Conservation (phyloP, 768 basidiomycete genomes). For the Phlegmacium glaucopus region DNA sequence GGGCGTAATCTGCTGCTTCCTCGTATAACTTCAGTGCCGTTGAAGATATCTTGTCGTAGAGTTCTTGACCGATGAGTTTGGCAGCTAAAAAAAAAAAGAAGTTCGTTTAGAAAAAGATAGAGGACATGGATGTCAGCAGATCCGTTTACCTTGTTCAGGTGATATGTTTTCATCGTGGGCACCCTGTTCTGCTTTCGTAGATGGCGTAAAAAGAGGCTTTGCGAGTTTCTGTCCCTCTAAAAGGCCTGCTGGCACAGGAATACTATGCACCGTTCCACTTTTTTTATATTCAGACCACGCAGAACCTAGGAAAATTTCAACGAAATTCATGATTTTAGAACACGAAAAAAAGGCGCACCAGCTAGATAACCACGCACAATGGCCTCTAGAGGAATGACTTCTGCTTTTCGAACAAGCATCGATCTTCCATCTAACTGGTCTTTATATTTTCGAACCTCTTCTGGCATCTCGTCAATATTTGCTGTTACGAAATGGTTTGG, state of each 20-base stretch:
- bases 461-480: slow-evolving; percentile 78
- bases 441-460: slow-evolving; percentile 68
- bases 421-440: slow-evolving; percentile 77
- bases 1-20: slow-evolving; percentile 72
- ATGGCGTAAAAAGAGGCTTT: slow-evolving; percentile 89
- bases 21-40: slow-evolving; percentile 65
- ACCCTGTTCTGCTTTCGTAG: slow-evolving; percentile 94
- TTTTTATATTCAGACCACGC: slow-evolving; percentile 95
- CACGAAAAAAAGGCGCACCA: slow-evolving; percentile 42
- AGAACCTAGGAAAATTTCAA: slow-evolving; percentile 59
- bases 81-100: slow-evolving; percentile 43
- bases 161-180: slow-evolving; percentile 96
- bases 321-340: background rate
- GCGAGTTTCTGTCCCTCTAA: slow-evolving; percentile 84
- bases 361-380: slow-evolving; percentile 97
- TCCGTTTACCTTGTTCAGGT: slow-evolving; percentile 61
- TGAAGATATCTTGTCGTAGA: slow-evolving; percentile 58
- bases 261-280: slow-evolving; percentile 84
- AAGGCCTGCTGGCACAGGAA: slow-evolving; percentile 68
- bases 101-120: slow-evolving; percentile 3
- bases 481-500: slow-evolving; percentile 89
- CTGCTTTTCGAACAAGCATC: slow-evolving; percentile 90
- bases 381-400: slow-evolving; percentile 88
- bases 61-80: slow-evolving; percentile 59
- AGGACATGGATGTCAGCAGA: background rate